Evolutionary conservation across 2,329 filamentous ascomycete species (phyloP).

Genomic region (Seiridium unicorne): DNA sequence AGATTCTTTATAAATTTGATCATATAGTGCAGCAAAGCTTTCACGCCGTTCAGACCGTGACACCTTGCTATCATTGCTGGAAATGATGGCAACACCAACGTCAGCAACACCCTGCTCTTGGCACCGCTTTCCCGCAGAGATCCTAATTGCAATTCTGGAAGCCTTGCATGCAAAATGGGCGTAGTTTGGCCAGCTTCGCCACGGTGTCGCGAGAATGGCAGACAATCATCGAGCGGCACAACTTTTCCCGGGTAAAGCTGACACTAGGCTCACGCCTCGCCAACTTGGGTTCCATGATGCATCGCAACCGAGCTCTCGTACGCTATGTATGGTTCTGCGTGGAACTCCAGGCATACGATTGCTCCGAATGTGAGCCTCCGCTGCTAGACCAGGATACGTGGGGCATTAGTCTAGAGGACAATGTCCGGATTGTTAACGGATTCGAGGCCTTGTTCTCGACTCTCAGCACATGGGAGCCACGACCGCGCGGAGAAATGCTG

Average conservation of each 20-base stretch:
- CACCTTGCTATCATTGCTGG: background rate
- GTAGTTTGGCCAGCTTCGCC: constrained; percentile 19
- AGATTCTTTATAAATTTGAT: too few relatives aligned
- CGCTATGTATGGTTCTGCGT: constrained; percentile 27
- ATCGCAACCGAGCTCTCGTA: constrained; percentile 26
- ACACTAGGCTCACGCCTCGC: constrained; percentile 23
- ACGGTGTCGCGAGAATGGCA: constrained; percentile 32
- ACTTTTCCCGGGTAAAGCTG: constrained; percentile 27
- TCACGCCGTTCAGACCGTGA: too few relatives aligned
- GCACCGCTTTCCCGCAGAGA: background rate
- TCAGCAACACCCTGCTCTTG: background rate
- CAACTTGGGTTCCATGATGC: constrained; percentile 23
- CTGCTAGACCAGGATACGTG: background rate
- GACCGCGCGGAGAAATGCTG: constrained; percentile 20
- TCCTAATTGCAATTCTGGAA: background rate
- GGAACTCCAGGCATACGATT: constrained; percentile 28
- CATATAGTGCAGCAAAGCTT: too few relatives aligned
- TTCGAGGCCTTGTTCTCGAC: constrained; percentile 27
- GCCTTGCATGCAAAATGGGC: constrained; percentile 15
- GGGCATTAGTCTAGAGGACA: constrained; percentile 3
- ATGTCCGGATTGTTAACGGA: constrained; percentile 23
- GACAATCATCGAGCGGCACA: constrained; percentile 20
- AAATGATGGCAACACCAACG: background rate
- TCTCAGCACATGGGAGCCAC: constrained; percentile 30
- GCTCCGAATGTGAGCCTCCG: constrained; percentile 9